A percentile compares a stretch with the other conserved stretches of the same genome.
These are phyloP conservation scores for Zoysia pacifica DNA, from an alignment of 176 grass and related monocot species.

Conservation along the genomic window DNA sequence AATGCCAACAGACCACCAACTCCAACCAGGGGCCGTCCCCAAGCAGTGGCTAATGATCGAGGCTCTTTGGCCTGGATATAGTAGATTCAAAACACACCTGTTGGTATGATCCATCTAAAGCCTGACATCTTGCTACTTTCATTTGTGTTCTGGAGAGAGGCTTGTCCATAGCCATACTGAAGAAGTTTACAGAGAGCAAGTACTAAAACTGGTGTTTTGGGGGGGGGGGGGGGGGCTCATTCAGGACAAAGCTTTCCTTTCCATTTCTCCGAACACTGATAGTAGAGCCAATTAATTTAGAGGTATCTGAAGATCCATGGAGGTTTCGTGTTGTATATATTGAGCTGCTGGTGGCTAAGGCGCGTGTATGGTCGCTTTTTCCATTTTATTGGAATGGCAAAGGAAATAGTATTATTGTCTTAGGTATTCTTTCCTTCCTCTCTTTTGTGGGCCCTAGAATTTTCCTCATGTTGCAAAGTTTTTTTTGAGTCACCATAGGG, in stretches of 20 bases:
- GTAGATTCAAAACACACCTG: slow-evolving; percentile 38
- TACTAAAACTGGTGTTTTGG: slow-evolving; percentile 5
- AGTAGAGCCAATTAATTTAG: slow-evolving; percentile 9
- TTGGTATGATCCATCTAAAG: slow-evolving; percentile 49
- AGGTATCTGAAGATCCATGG: slow-evolving; percentile 31
- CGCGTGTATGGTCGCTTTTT: slow-evolving; percentile 22
- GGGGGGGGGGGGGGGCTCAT: slow-evolving; percentile 28
- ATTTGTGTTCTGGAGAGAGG: slow-evolving; percentile 35
- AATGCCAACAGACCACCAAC: slow-evolving; percentile 99
- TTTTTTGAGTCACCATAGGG: slow-evolving; percentile 45
- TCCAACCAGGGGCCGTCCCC: slow-evolving; percentile 90
- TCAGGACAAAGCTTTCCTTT: slow-evolving; percentile 14
- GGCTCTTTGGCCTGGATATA: slow-evolving; percentile 98
- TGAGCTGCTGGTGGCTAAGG: slow-evolving; percentile 48
- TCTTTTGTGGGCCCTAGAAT: slow-evolving; percentile 27
- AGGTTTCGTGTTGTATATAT: slow-evolving; percentile 64
- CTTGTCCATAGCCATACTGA: slow-evolving; percentile 21
- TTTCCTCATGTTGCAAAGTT: slow-evolving; percentile 41
- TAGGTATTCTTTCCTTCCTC: slow-evolving; percentile 55
- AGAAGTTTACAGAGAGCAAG: slow-evolving; percentile 32
- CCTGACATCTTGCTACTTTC: slow-evolving; percentile 37
- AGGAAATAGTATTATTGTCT: slow-evolving; percentile 56
- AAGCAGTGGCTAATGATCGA: slow-evolving; percentile 72
- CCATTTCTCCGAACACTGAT: not conserved
- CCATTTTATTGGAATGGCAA: slow-evolving; percentile 50